phyloP scores from a whole-genome alignment of 1,284 basidiomycete species.

The Ceratobasidium sp. region DNA sequence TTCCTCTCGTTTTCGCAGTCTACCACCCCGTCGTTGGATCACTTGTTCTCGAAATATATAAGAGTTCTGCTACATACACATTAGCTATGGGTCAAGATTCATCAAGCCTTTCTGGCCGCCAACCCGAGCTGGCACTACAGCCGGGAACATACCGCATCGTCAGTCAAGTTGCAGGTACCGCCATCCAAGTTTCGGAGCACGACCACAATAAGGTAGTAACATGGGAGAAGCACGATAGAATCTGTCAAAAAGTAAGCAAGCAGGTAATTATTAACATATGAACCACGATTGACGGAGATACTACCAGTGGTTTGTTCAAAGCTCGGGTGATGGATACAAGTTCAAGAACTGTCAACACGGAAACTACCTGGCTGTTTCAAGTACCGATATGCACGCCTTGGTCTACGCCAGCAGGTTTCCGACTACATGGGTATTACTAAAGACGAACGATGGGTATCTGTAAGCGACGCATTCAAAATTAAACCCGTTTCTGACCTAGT shows the following conservation, averaged over 20 bases:
- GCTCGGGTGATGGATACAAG: conserved; percentile 19
- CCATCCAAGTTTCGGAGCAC: conserved; percentile 33
- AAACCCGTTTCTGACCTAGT: not conserved
- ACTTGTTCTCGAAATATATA: not conserved
- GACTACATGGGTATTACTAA: conserved; percentile 34
- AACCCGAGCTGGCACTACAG: conserved; percentile 5
- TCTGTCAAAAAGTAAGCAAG: conserved; percentile 11
- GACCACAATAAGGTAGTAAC: conserved; percentile 24
- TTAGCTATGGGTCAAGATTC: conserved; percentile 22
- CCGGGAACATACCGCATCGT: conserved; percentile 37
- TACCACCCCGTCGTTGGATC: not conserved
- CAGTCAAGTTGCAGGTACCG: conserved; percentile 15
- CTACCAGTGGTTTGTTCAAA: conserved; percentile 35
- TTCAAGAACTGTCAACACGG: conserved; percentile 31
- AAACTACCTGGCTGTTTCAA: conserved; percentile 22
- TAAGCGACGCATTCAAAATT: not conserved
- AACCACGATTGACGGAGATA: not conserved
- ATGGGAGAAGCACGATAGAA: conserved; percentile 22
- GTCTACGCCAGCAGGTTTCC: conserved; percentile 31
- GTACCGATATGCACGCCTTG: conserved; percentile 13
- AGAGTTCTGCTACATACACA: no score
- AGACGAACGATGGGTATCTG: conserved; percentile 12
- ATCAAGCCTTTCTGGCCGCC: not conserved
- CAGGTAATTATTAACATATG: no score
- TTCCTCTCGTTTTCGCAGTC: not conserved